These are phyloP conservation scores for Protomyces gravidus DNA, from an alignment of 1,139 yeast genomes.

Conservation along the genomic window DNA sequence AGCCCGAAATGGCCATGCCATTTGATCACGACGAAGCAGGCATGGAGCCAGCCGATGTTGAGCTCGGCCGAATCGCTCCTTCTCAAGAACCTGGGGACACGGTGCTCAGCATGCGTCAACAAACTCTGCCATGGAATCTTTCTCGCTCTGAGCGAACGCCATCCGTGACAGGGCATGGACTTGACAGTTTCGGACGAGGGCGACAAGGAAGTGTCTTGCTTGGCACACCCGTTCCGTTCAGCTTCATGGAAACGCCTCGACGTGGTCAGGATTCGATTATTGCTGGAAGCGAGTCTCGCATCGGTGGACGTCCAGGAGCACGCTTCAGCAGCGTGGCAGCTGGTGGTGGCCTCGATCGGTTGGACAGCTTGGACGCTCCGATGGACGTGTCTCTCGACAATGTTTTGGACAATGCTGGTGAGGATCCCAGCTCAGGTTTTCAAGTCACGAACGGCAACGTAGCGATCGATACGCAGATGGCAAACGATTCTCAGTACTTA, in stretches of 20 bases:
- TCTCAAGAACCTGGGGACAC: slow-evolving; percentile 3
- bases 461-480: neutral
- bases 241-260: slow-evolving; percentile 13
- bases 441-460: too few species aligned
- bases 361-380: slow-evolving; percentile 15
- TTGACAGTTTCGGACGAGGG: slow-evolving; percentile 1
- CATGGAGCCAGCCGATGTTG: slow-evolving; percentile 1
- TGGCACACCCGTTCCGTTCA: slow-evolving; percentile 14
- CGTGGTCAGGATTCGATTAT: neutral
- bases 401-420: neutral
- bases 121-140: slow-evolving; percentile 17
- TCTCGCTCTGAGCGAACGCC: slow-evolving; percentile 11
- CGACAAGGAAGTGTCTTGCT: neutral
- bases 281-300: neutral
- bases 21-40: neutral
- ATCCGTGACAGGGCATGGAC: neutral
- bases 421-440: neutral
- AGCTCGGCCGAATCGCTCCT: slow-evolving; percentile 13
- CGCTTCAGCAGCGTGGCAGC: slow-evolving; percentile 10
- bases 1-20: neutral
- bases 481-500: slow-evolving; percentile 6
- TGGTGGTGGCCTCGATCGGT: slow-evolving; percentile 3
- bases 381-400: neutral
- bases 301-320: slow-evolving; percentile 6
- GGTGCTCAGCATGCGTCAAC: slow-evolving; percentile 1